Conservation (phyloP, 2,329 filamentous ascomycete species). For the Daldinia eschscholtzii region DNA sequence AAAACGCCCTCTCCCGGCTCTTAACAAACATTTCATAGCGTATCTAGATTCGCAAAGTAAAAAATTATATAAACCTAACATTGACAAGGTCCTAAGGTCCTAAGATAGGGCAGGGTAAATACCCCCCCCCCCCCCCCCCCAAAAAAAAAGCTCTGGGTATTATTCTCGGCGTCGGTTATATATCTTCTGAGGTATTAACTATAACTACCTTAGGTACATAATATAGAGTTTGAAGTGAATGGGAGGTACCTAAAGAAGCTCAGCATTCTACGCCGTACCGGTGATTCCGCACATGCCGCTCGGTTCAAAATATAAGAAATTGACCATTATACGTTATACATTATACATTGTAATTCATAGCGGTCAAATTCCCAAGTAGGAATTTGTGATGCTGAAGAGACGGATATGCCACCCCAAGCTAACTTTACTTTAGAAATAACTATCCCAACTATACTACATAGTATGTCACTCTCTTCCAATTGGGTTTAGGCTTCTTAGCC, state of each 20-base stretch:
- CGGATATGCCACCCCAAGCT: background rate
- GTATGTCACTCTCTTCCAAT: background rate
- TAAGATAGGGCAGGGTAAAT: conserved; percentile 7
- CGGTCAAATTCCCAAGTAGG: background rate
- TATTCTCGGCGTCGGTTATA: conserved; percentile 29
- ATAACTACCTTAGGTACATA: too few relatives aligned
- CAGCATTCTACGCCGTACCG: conserved; percentile 10
- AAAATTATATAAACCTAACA: background rate
- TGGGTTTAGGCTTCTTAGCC: background rate
- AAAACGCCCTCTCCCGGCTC: background rate
- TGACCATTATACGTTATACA: background rate
- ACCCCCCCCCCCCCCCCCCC: too few relatives aligned
- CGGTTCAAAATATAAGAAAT: conserved; percentile 21
- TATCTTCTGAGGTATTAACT: background rate
- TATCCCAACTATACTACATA: background rate
- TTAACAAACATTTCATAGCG: background rate
- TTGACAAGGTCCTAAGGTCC: background rate
- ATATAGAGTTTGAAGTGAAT: background rate
- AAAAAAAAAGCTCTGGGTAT: conserved; percentile 20
- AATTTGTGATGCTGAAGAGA: background rate
- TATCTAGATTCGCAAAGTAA: background rate
- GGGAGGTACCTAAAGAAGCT: conserved; percentile 5
- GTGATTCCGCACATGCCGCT: conserved; percentile 6
- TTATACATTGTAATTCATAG: background rate
- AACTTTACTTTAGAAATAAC: conserved; percentile 1